Base-by-base conservation (phyloP, 148 eudicot genomes). In the Tetragonia tetragonoides region DNA sequence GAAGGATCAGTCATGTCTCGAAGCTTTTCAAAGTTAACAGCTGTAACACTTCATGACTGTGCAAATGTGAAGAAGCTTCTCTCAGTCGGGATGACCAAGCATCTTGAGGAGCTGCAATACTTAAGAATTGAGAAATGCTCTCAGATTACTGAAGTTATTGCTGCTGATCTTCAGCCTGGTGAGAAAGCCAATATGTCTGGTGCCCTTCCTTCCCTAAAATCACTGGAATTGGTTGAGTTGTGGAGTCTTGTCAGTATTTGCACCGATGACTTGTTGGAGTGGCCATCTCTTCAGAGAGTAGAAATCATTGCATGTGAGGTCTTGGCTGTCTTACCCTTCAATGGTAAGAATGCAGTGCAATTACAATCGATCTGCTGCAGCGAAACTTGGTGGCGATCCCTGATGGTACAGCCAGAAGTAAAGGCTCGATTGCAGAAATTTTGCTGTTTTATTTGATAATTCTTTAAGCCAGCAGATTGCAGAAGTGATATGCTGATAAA, bases 61-160 rank as follows among this genome's bases (percentile, higher is more conserved):
- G 69, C 69, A 10, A 46, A n/a, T n/a, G 37, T 74, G 23, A 68
- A 21, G 12, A 68, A 37, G 40, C 34, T 80, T 28, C 20, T 75
- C 42, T 68, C 78, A 2, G 10, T n/a, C 12, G 75, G 60, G 59
- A 80, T 75, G 74, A 46, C 20, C 14, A 49, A 44, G 20, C 75
- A 60, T 68, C 70, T 80, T 53, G 20, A 16, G n/a, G 62, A 75
- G 67, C 66, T 80, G 38, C 74, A 75, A 7, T n/a, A 56, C 66
- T 60, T 80, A 70, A 75, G 42, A 68, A 74, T 80, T 14, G 78
- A 80, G 63, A 68, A 60, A 34, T 80, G 83, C 40, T 39, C 78
- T 37, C 34, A 39, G 65, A 16, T 80, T 49, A 75, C 63, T 21
- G 65, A 80, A 65, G 47, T 80, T 6, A 61, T 80, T 67, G 68